Base-by-base conservation (phyloP, 2,329 filamentous ascomycete species). In the Pezicula radicicola region DNA sequence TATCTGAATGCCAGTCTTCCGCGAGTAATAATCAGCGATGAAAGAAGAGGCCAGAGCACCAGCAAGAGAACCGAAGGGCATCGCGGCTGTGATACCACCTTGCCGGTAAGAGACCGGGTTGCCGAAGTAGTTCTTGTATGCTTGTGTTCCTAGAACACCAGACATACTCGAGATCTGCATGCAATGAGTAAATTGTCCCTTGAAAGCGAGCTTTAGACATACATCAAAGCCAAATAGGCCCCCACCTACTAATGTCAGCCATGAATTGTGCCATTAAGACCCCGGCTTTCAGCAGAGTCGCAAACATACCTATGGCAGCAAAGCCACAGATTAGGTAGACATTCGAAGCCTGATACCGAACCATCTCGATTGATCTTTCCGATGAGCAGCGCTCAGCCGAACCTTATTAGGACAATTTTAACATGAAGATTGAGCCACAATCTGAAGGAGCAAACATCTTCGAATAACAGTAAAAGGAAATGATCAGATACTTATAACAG, bases 191-290 rank as follows among this genome's bases (percentile, higher is more conserved):
- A 13, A 40, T 40, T 3, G 8, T 40, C 37, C 4, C n/a, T 9
- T 10, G 6, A 13, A 40, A 16, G n/a, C 8, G 8, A 16, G 37
- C 8, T 16, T 21, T 40, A 7, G 19, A 16, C 37, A 4, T 21
- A 40, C 37, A 70, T 91, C 88, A 66, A 91, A 91, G 60, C 88
- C 89, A 63, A 91, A 91, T 25, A 91, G 74, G 21, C 80, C 82
- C 66, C 87, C 87, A 59, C 86, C 86, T 73, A 76, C 16, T 25
- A 18, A 33, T 40, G 47, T 58, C 37, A 58, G 51, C 19, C 12
- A 19, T 18, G 12, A 15, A 25, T 43, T 15, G 39, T 50, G n/a
- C 28, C 8, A 41, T 30, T 16, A 10, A 13, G 30, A 45, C 27
- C 8, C 13, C 6, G 19, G 13, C 15, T 25, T 25, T 25, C 25